Base-by-base conservation (phyloP, 768 basidiomycete genomes). In the Naganishia antarctica region DNA sequence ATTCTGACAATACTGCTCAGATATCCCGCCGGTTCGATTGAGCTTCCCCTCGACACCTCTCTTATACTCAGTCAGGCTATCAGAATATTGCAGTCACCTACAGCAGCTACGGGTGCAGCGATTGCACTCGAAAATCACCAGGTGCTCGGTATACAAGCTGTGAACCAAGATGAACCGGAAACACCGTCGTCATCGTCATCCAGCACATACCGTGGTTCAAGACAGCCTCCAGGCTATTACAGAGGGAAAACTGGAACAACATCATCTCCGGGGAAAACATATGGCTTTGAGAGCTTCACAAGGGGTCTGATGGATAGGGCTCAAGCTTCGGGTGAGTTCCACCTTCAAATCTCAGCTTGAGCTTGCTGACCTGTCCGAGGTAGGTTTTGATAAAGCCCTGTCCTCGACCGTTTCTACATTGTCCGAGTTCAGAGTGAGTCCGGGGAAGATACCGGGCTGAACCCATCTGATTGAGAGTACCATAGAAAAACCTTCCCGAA, bases 41-140 rank as follows among this genome's bases (percentile, higher is more conserved):
- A 71, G 5, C 71, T 75, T 28, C 65, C 71, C 40, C 60, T 75
- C 63, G 65, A 65, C 46, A 67, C 73, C 12, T 81, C 81, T 47
- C 81, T 94, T 37, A 82, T 99, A 21, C 75, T 98, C 16, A 84
- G 85, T 32, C 96, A 99, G 77, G 94, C 94, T 0, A 72, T 89
- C 44, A 83, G 85, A 12, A 78, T 97, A 15, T 86, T 88, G 66
- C 83, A 87, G 78, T 83, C 88, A 1, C 87, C 88, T 7, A 87
- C 81, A 1, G 84, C 88, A 3, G 78, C 87, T 0, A 86, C 86
- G 0, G 92, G 92, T 12, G 84, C 84, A n/a, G 83, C 88, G 4
- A 75, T 93, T 34, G 81, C 88, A 12, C 79, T 89, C 44, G 91
- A 96, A 78, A 97, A 97, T 73, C 83, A 84, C 37, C 88, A 87